A percentile compares a stretch with the other conserved stretches of the same genome.
Conservation (phyloP, 164 flowering plant genomes). For the Brasenia schreberi region DNA sequence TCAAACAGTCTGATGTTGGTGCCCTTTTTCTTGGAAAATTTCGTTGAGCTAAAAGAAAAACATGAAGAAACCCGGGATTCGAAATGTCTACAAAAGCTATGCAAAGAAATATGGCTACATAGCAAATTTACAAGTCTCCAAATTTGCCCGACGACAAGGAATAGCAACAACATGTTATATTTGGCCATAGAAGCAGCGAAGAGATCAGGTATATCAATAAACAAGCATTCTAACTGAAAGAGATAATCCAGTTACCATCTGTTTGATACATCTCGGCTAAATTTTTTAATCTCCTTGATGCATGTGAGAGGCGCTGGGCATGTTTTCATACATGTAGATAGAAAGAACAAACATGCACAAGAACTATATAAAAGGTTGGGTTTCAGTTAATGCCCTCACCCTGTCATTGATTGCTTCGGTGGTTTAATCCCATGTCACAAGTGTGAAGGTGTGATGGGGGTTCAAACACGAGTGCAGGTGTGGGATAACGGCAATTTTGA, state of each 20-base stretch:
- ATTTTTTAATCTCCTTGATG: not conserved
- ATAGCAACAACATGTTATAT: slow-evolving; percentile 62
- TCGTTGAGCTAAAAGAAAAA: not conserved
- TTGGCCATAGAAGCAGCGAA: slow-evolving; percentile 50
- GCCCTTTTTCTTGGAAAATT: no score
- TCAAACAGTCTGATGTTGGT: no score
- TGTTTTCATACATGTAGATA: slow-evolving; percentile 54
- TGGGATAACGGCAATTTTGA: no score
- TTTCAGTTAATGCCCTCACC: slow-evolving; percentile 36
- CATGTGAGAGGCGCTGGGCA: slow-evolving; percentile 32
- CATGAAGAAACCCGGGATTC: not conserved
- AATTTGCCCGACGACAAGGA: slow-evolving; percentile 65
- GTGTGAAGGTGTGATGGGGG: no score
- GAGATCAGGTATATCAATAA: slow-evolving; percentile 26
- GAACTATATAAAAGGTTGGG: slow-evolving; percentile 43
- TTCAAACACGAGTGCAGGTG: no score
- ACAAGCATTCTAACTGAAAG: no score
- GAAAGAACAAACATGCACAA: slow-evolving; percentile 40
- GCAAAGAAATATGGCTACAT: slow-evolving; percentile 46
- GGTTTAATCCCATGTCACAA: no score
- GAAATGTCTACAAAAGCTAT: slow-evolving; percentile 11
- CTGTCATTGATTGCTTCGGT: no score
- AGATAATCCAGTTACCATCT: not conserved
- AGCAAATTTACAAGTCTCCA: slow-evolving; percentile 58
- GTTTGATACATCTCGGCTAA: no score